Percentiles rank a stretch among this genome's conserved stretches.
Evolutionary conservation across 1,139 yeast species (phyloP).

Genomic region (Candida sanyaensis): DNA sequence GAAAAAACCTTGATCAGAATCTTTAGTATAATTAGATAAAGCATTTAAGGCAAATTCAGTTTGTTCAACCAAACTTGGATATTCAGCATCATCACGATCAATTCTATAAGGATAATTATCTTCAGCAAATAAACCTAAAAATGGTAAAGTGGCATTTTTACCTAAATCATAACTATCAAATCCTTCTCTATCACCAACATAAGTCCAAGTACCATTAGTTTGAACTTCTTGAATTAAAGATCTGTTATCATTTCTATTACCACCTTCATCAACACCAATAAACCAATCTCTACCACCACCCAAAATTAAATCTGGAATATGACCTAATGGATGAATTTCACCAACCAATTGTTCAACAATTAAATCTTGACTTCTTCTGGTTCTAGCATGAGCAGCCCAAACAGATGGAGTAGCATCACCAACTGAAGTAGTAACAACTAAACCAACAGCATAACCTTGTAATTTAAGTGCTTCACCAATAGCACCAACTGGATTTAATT

Average conservation of each 20-base stretch:
- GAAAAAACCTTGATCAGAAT: slow-evolving; percentile 80
- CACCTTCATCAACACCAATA: slow-evolving; percentile 44
- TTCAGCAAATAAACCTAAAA: slow-evolving; percentile 69
- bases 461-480: slow-evolving; percentile 80
- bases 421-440: slow-evolving; percentile 85
- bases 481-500: slow-evolving; percentile 73
- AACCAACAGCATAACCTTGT: slow-evolving; percentile 75
- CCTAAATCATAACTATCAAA: slow-evolving; percentile 60
- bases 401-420: slow-evolving; percentile 83
- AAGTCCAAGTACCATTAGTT: slow-evolving; percentile 59
- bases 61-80: slow-evolving; percentile 78
- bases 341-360: slow-evolving; percentile 87
- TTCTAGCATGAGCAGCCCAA: slow-evolving; percentile 72
- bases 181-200: slow-evolving; percentile 55
- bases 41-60: slow-evolving; percentile 70
- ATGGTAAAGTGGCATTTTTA: slow-evolving; percentile 63
- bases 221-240: slow-evolving; percentile 64
- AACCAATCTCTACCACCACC: slow-evolving; percentile 91
- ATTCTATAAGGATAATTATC: slow-evolving; percentile 79
- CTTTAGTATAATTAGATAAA: slow-evolving; percentile 60
- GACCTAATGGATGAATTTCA: slow-evolving; percentile 65
- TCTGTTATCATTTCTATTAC: slow-evolving; percentile 68
- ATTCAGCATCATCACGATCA: slow-evolving; percentile 58
- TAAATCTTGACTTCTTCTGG: slow-evolving; percentile 70
- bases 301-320: slow-evolving; percentile 75